These are phyloP conservation scores for Rauvolfia tetraphylla DNA, from an alignment of 257 asterid species.

Conservation along the genomic window DNA sequence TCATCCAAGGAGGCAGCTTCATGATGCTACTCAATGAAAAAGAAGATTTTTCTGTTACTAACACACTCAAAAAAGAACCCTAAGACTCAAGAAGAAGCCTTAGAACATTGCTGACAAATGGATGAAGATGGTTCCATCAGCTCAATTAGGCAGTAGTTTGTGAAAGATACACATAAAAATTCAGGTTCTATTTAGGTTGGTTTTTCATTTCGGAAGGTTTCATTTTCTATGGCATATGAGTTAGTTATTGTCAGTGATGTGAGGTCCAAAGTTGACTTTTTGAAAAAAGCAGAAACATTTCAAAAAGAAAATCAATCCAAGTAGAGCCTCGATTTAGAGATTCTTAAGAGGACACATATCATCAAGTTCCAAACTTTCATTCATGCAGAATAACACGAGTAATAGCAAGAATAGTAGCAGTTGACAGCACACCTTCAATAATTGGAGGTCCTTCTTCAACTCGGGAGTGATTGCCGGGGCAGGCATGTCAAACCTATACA, in stretches of 20 bases:
- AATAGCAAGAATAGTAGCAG: neutral
- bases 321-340: too few species aligned
- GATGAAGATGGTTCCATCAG: neutral
- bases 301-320: too few species aligned
- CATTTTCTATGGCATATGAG: too few species aligned
- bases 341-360: too few species aligned
- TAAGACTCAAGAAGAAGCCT: neutral
- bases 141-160: neutral
- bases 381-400: neutral
- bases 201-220: too few species aligned
- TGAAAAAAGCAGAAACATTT: too few species aligned
- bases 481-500: conserved; percentile 86
- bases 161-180: neutral
- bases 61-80: neutral
- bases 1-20: neutral
- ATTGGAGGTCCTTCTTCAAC: conserved; percentile 77
- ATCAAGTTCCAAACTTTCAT: neutral
- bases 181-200: too few species aligned
- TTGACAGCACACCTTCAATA: conserved; percentile 51
- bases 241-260: too few species aligned
- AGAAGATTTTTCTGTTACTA: neutral
- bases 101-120: neutral
- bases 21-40: neutral
- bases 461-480: conserved; percentile 86
- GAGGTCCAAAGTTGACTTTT: too few species aligned